These are phyloP conservation scores for Erucastrum elatum DNA, from an alignment of 345 rosid genomes.

Conservation along the genomic window DNA sequence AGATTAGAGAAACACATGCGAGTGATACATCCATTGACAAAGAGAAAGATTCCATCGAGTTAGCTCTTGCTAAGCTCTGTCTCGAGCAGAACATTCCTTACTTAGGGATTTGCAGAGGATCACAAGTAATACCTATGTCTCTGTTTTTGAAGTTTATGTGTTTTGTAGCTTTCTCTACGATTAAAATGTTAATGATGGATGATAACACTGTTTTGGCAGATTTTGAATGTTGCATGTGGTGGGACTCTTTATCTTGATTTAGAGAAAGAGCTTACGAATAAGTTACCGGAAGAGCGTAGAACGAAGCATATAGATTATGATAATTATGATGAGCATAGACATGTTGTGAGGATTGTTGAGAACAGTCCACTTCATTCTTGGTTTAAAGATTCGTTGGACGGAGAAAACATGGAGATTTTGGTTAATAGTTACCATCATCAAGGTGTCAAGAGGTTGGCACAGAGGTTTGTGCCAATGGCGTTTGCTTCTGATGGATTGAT, in stretches of 20 bases:
- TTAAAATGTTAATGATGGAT: not conserved
- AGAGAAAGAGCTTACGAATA: slow-evolving; percentile 57
- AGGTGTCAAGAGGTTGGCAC: slow-evolving; percentile 62
- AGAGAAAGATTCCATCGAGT: slow-evolving; percentile 86
- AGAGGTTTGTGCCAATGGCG: slow-evolving; percentile 66
- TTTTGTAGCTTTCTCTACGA: not conserved
- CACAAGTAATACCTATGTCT: slow-evolving; percentile 38
- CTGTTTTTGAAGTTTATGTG: slow-evolving; percentile 1
- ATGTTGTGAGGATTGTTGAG: slow-evolving; percentile 49
- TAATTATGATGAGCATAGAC: slow-evolving; percentile 62
- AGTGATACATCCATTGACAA: slow-evolving; percentile 76
- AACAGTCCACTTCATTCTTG: slow-evolving; percentile 59
- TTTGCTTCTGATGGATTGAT: slow-evolving; percentile 63
- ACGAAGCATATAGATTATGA: slow-evolving; percentile 55
- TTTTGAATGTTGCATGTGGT: slow-evolving; percentile 82
- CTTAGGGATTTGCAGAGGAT: slow-evolving; percentile 86
- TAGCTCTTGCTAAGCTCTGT: slow-evolving; percentile 77
- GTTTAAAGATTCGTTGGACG: slow-evolving; percentile 59
- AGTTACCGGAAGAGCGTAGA: slow-evolving; percentile 31
- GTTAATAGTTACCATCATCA: slow-evolving; percentile 75
- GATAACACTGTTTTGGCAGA: slow-evolving; percentile 12
- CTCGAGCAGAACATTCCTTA: slow-evolving; percentile 81
- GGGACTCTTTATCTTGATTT: slow-evolving; percentile 72
- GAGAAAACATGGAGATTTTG: slow-evolving; percentile 53
- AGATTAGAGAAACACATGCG: slow-evolving; percentile 63